A percentile compares a stretch with the other conserved stretches of the same genome.
These are phyloP conservation scores for Thraustochytrium aureum DNA, from an alignment of 352 stramenopile genomes.

Conservation along the genomic window DNA sequence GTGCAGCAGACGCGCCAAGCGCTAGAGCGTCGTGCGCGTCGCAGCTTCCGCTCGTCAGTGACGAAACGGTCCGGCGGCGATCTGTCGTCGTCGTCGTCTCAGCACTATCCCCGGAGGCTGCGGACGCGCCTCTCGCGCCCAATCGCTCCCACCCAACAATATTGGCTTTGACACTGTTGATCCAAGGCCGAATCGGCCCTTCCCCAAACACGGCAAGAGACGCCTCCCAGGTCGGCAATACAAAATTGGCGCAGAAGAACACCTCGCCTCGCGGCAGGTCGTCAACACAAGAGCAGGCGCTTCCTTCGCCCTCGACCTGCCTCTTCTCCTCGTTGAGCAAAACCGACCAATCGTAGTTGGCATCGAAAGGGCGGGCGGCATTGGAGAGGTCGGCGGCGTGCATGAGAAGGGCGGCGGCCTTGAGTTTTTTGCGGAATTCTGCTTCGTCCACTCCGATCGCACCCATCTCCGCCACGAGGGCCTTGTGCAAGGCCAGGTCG, in stretches of 20 bases:
- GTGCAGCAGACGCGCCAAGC: background rate
- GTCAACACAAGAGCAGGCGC: background rate
- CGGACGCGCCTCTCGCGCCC: background rate
- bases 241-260: slow-evolving; percentile 21
- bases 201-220: background rate
- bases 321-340: slow-evolving; percentile 34
- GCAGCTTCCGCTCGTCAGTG: background rate
- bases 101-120: background rate
- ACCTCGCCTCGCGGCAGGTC: slow-evolving; percentile 2
- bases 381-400: slow-evolving; percentile 47
- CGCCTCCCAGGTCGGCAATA: slow-evolving; percentile 29
- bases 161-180: background rate
- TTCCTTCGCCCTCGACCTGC: background rate
- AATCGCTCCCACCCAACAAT: background rate
- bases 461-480: slow-evolving; percentile 9
- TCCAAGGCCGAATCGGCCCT: background rate
- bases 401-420: slow-evolving; percentile 34
- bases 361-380: slow-evolving; percentile 2
- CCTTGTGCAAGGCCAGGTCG: slow-evolving; percentile 37
- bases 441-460: background rate
- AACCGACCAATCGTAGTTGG: slow-evolving; percentile 32
- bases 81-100: background rate
- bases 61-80: background rate
- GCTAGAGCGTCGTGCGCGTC: background rate
- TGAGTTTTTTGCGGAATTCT: slow-evolving; percentile 31